Conservation (phyloP, 2,329 filamentous ascomycete genomes). For the Claviceps sp. region DNA sequence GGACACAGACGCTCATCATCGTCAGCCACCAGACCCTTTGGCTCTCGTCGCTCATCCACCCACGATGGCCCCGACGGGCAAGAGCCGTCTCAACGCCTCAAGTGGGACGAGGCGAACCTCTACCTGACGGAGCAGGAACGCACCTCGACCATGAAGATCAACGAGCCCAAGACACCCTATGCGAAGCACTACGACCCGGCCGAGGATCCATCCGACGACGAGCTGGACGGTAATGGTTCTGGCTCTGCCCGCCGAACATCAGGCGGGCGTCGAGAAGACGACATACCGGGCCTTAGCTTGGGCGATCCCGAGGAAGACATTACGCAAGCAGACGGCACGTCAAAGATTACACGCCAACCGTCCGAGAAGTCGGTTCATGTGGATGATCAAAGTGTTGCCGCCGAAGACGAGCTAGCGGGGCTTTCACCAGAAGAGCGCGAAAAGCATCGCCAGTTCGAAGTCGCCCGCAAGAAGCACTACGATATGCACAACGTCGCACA, state of each 20-base stretch:
- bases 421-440: slow-evolving; percentile 62
- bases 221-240: slow-evolving; percentile 23
- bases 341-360: slow-evolving; percentile 23
- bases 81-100: slow-evolving; percentile 58
- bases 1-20: slow-evolving; percentile 80
- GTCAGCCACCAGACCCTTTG: slow-evolving; percentile 44
- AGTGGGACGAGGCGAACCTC: slow-evolving; percentile 97
- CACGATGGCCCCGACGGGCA: slow-evolving; percentile 27
- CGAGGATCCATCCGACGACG: slow-evolving; percentile 76
- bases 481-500: slow-evolving; percentile 94
- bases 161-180: slow-evolving; percentile 95
- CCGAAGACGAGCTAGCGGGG: slow-evolving; percentile 39
- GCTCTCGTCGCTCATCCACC: slow-evolving; percentile 60
- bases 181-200: slow-evolving; percentile 81
- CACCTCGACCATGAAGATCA: slow-evolving; percentile 95
- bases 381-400: slow-evolving; percentile 45
- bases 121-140: slow-evolving; percentile 96
- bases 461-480: slow-evolving; percentile 90
- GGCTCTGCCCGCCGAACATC: slow-evolving; percentile 16
- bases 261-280: slow-evolving; percentile 42
- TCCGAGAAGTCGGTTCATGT: slow-evolving; percentile 67
- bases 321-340: slow-evolving; percentile 28
- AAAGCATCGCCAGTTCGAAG: slow-evolving; percentile 86
- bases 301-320: slow-evolving; percentile 78
- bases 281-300: slow-evolving; percentile 84